Base-by-base conservation (phyloP, 2,329 filamentous ascomycete genomes). In the Neofusicoccum umdonicola region DNA sequence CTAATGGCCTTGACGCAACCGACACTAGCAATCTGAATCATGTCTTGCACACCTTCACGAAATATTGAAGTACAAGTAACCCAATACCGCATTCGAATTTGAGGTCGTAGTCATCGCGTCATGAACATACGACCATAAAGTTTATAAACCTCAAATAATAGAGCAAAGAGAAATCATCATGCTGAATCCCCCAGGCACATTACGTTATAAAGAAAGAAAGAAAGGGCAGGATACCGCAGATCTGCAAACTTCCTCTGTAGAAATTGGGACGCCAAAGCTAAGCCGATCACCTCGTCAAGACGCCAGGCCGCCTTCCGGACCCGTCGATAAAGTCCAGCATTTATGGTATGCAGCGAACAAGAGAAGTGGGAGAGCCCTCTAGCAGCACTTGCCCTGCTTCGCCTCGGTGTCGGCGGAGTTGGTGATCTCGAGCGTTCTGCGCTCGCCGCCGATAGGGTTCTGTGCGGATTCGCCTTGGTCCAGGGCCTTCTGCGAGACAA, bases 401-500 rank as follows among this genome's bases (percentile, higher is more conserved):
- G 87, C 84, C 72, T 91, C 86, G 73, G 92, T 86, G 72, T 95
- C 91, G 70, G 90, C 87, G 60, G 92, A 88, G 81, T 94, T 92
- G 85, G 88, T 94, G 74, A 97, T 90, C 69, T 92, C 90, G 74
- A 98, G 91, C 57, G 84, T 82, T 78, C 91, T 92, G 72, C 92
- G 90, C 70, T 90, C 74, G 68, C 73, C 87, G 70, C 88, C 88
- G 73, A 95, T 90, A 70, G 90, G 90, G 75, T 90, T 90, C 77
- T 92, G 90, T 69, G 89, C 85, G 67, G 88, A 87, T 72, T 97
- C 93, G 75, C 91, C 92, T 75, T 90, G 91, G 78, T 97, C 94
- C 73, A 98, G 88, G 47, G 93, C 92, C 86, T 98, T 98, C 87
- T 91, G 95, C 65, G 94, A 98, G 69, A 99, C 95, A 74, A 99